These are phyloP conservation scores for Aspergillus asperescens DNA, from an alignment of 495 filamentous ascomycete species.

Conservation along the genomic window DNA sequence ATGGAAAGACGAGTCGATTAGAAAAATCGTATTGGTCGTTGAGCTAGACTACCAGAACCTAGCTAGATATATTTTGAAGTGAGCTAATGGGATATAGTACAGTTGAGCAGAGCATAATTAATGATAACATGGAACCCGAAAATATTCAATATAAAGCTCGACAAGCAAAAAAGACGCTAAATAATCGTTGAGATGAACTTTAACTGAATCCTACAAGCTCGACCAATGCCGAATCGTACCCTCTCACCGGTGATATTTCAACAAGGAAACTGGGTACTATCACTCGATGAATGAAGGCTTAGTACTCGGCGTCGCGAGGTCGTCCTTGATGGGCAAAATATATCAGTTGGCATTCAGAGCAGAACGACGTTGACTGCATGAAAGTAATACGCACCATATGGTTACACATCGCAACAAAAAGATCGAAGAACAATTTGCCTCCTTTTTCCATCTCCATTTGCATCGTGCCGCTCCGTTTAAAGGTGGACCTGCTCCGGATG, in stretches of 20 bases:
- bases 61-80: neutral
- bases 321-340: neutral
- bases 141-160: neutral
- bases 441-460: constrained; percentile 89
- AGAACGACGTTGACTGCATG: neutral
- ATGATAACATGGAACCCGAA: neutral
- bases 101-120: neutral
- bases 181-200: neutral
- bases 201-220: too few relatives aligned
- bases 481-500: constrained; percentile 74
- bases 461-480: constrained; percentile 95
- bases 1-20: too few relatives aligned
- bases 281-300: constrained; percentile 1
- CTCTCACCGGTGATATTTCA: neutral
- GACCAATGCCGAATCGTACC: too few relatives aligned
- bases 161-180: neutral
- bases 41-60: neutral
- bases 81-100: neutral
- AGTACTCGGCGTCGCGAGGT: neutral
- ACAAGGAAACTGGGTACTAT: neutral
- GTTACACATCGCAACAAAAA: constrained; percentile 90
- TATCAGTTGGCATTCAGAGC: neutral
- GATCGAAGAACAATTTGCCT: constrained; percentile 83
- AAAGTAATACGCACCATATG: constrained; percentile 57
- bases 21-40: neutral